Percentiles rank a stretch among this genome's conserved stretches.
phyloP scores from a whole-genome alignment of 1,139 yeast genomes.

The Diutina pseudorugosa region DNA sequence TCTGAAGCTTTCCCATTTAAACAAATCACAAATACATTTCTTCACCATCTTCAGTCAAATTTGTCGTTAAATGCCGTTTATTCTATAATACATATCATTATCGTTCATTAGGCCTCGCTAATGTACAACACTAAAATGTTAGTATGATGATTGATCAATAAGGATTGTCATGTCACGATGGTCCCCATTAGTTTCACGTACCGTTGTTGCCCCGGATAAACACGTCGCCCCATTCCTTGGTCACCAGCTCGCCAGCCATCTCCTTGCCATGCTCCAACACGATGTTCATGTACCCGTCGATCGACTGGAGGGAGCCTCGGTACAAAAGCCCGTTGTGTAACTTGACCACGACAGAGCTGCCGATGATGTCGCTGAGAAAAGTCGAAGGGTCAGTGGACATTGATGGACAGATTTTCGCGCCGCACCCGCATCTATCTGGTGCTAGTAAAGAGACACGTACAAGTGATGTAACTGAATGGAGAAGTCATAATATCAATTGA shows the following conservation, averaged over 20 bases:
- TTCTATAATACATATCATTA: slow-evolving; percentile 1
- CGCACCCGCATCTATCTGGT: neutral
- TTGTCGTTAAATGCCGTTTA: neutral
- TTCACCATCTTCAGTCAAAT: too few relatives aligned
- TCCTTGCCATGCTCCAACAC: slow-evolving; percentile 74
- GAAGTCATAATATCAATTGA: too few relatives aligned
- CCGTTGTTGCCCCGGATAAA: slow-evolving; percentile 94
- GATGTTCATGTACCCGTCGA: slow-evolving; percentile 95
- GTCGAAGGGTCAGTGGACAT: slow-evolving; percentile 47
- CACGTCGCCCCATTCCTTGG: slow-evolving; percentile 64
- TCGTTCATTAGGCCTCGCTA: slow-evolving; percentile 13
- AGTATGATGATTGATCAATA: too few relatives aligned
- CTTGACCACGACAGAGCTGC: slow-evolving; percentile 71
- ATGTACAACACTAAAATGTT: slow-evolving; percentile 32
- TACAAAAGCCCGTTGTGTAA: slow-evolving; percentile 82
- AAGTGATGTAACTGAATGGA: too few relatives aligned
- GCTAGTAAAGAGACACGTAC: too few relatives aligned
- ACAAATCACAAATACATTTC: too few relatives aligned
- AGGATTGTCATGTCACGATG: too few relatives aligned
- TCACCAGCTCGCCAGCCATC: slow-evolving; percentile 40
- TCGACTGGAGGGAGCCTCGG: slow-evolving; percentile 63
- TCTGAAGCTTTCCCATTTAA: neutral
- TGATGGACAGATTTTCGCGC: neutral
- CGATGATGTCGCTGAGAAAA: slow-evolving; percentile 69
- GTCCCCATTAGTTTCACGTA: slow-evolving; percentile 21